Evolutionary conservation across 768 basidiomycete species (phyloP), one percentile per base, ranked within the genome.

Genomic region (Lactarius tabidus): DNA sequence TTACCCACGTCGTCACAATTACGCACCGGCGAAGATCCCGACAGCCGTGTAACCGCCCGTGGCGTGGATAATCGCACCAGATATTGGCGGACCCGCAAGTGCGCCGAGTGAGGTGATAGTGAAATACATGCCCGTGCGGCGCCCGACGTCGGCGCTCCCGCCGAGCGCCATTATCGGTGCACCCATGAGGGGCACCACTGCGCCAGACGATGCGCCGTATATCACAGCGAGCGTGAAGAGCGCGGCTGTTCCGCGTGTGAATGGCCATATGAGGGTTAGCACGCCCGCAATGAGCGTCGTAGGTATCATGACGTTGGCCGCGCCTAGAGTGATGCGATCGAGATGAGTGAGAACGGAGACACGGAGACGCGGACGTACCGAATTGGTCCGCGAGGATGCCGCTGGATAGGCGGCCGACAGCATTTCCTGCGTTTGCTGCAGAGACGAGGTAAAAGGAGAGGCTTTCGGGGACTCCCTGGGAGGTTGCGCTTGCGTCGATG

Each of bases 61-160:
- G 0, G 80, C 77, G 0, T 72, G 72, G 60, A 81, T 80, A 69
- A 91, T 88, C 0, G 85, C 85, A 0, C 90, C 90, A 9, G 88
- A 88, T 65, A 90, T 87, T 0, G 90, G 90, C 3, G 88, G 87
- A 0, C 90, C 90, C 0, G 79, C 80, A 3, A 91, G 77, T 0
- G 86, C 86, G 14, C 87, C 88, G n/a, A 90, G 48, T 0, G 89
- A 80, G 31, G 84, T 63, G 58, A 88, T 78, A 36, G 81, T 86
- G 73, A 87, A 77, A 64, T 82, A 83, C 79, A 89, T 84, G 6
- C 90, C 89, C 0, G 82, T 75, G 20, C 90, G 78, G 31, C 85
- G 78, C 5, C 90, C 90, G 0, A 89, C 80, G 62, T 91, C 88
- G 10, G 76, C 76, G 1, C 80, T 78, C 0, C 79, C 78, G 0